Conservation (phyloP, 2,329 filamentous ascomycete species). For the Orbilia oligospora region DNA sequence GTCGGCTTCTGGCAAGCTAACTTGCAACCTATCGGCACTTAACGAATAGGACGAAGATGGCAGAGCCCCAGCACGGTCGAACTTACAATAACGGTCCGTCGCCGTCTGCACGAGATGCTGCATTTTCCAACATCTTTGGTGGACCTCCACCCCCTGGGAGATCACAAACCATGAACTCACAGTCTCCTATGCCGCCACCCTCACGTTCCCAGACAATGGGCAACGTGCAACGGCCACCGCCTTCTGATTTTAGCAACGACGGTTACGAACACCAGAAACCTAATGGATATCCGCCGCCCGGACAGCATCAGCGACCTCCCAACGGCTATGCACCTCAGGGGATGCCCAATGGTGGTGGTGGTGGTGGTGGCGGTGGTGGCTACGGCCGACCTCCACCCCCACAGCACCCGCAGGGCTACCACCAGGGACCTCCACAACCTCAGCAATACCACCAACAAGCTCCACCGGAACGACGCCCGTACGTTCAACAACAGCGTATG, state of each 20-base stretch:
- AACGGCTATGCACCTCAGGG: slow-evolving; percentile 68
- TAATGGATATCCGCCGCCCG: slow-evolving; percentile 67
- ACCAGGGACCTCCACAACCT: slow-evolving; percentile 47
- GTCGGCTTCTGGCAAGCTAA: slow-evolving; percentile 23
- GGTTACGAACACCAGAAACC: slow-evolving; percentile 66
- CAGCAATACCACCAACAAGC: slow-evolving; percentile 61
- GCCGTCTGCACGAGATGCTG: slow-evolving; percentile 85
- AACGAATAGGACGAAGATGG: slow-evolving; percentile 67
- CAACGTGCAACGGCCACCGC: slow-evolving; percentile 34
- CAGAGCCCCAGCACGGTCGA: slow-evolving; percentile 77
- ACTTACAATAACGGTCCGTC: slow-evolving; percentile 68
- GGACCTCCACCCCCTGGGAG: slow-evolving; percentile 86
- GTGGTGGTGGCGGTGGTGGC: not conserved
- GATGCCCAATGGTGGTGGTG: slow-evolving; percentile 62
- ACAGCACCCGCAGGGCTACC: slow-evolving; percentile 37
- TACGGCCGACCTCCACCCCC: slow-evolving; percentile 61
- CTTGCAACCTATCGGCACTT: slow-evolving; percentile 26
- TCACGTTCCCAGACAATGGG: slow-evolving; percentile 61
- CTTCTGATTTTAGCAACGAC: slow-evolving; percentile 33
- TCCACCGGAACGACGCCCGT: slow-evolving; percentile 74
- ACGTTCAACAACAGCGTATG: slow-evolving; percentile 74
- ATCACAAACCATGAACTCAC: slow-evolving; percentile 94
- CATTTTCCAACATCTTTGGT: slow-evolving; percentile 96
- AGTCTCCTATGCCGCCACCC: slow-evolving; percentile 72
- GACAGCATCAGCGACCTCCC: slow-evolving; percentile 66